Percentiles rank a stretch among this genome's conserved stretches.
phyloP scores from a whole-genome alignment of 495 filamentous ascomycete genomes.

The Aspergillus carlsbadensis region DNA sequence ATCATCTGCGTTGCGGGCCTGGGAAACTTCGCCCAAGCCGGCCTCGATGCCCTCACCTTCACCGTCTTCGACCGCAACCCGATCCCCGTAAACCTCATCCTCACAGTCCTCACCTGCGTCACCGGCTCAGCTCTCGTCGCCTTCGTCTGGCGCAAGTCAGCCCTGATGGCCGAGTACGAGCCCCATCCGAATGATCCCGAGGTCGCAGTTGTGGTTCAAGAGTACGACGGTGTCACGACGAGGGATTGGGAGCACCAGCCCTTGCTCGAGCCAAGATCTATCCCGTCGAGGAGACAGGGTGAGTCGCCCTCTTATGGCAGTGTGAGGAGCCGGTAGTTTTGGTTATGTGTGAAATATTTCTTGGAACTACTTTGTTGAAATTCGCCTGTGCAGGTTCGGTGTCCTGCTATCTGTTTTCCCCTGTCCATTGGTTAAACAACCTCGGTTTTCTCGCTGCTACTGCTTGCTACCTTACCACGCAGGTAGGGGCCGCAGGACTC shows the following conservation, averaged over 20 bases:
- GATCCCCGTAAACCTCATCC: slow-evolving; percentile 70
- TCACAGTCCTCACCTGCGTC: slow-evolving; percentile 59
- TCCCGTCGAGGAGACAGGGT: background rate
- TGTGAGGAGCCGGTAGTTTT: background rate
- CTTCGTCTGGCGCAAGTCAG: slow-evolving; percentile 52
- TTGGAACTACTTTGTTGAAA: no score
- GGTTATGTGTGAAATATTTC: background rate
- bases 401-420: no score
- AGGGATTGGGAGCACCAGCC: slow-evolving; percentile 21
- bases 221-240: slow-evolving; percentile 7
- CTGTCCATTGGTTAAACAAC: no score
- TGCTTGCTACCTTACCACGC: no score
- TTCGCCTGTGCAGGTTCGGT: no score
- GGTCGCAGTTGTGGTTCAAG: background rate
- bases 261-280: slow-evolving; percentile 4
- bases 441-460: no score
- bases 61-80: slow-evolving; percentile 69
- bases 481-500: background rate
- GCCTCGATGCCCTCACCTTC: slow-evolving; percentile 78
- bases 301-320: slow-evolving; percentile 12
- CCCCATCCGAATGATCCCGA: background rate
- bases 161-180: slow-evolving; percentile 3
- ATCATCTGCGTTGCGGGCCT: slow-evolving; percentile 88
- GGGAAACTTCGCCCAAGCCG: slow-evolving; percentile 83
- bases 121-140: slow-evolving; percentile 59